Evolutionary conservation across 129 eudicot species (phyloP), one percentile per base, ranked within the genome.

Genomic region (Rutidosis leptorrhynchoides): DNA sequence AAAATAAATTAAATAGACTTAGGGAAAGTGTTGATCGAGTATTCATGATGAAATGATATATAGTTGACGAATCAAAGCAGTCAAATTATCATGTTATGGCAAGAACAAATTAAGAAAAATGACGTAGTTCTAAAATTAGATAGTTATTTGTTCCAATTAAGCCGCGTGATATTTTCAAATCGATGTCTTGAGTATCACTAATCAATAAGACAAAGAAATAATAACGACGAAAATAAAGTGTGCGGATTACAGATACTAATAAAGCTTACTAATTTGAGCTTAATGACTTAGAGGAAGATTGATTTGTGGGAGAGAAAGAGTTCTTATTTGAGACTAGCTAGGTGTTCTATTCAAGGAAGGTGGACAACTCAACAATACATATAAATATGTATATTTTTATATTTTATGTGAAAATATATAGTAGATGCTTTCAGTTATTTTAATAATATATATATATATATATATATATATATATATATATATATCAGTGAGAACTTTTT

Each of bases 251-350:
- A 67, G 16, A 30, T 43, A 48, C 23, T 15, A 65, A 58, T n/a
- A n/a, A 74, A 75, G 62, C 74, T 74, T 75, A 75, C 74, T 56
- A 61, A 60, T 60, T 68, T 75, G 69, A 75, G 79, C 69, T 52
- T 51, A 75, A 49, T 60, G 67, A 49, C 63, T 62, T 60, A 20
- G 62, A 26, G 28, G 69, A 58, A 58, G 78, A 68, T 68, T 1
- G 6, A 16, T 55, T 57, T 58, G 42, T 68, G 21, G 54, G 74
- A 12, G 28, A 61, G 75, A 40, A 51, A 53, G 74, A 33, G 57
- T 19, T 67, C 69, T 60, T 62, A 58, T 58, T 49, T 75, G 74
- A n/a, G 67, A 62, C 25, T 32, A n/a, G n/a, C n/a, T n/a, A 27
- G 25, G 15, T 75, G 58, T 68, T 60, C 19, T 68, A 51, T 58